Conservation (phyloP, 768 basidiomycete genomes). For the Mycena olivaceomarginata region DNA sequence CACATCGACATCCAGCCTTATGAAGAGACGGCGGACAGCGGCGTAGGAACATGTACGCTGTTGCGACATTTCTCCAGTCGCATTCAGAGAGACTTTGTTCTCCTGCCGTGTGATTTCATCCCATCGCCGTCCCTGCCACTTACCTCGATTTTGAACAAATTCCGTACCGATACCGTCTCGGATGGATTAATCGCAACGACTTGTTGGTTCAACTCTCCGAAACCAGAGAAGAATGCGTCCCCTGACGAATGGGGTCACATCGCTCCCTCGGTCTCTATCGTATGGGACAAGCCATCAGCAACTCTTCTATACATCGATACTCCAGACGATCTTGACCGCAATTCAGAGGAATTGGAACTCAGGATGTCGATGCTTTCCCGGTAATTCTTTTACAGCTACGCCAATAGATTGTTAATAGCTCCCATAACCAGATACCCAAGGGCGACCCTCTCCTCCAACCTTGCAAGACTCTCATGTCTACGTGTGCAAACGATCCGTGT, state of each 20-base stretch:
- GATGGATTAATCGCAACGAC: constrained; percentile 79
- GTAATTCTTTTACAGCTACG: constrained; percentile 59
- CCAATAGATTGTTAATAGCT: constrained; percentile 22
- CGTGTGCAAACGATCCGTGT: constrained; percentile 84
- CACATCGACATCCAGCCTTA: constrained; percentile 88
- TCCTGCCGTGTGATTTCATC: constrained; percentile 94
- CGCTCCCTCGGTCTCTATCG: constrained; percentile 69
- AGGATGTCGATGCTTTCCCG: constrained; percentile 84
- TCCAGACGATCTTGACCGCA: constrained; percentile 78
- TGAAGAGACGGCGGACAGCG: constrained; percentile 81
- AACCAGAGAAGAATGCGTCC: constrained; percentile 71
- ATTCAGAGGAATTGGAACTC: constrained; percentile 83
- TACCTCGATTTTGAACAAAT: constrained; percentile 84
- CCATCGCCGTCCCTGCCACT: constrained; percentile 86
- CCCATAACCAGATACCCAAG: constrained; percentile 77
- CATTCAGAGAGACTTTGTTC: constrained; percentile 90
- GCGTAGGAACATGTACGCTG: constrained; percentile 83
- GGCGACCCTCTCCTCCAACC: constrained; percentile 77
- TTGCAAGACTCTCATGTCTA: constrained; percentile 95
- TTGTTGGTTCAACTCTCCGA: constrained; percentile 76
- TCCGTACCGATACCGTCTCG: constrained; percentile 82
- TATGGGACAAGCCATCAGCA: constrained; percentile 80
- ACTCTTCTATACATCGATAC: constrained; percentile 86
- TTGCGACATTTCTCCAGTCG: constrained; percentile 85
- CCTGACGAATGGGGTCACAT: constrained; percentile 82